Base-by-base conservation (phyloP, 257 asterid species). In the Nicotiana sylvestris region DNA sequence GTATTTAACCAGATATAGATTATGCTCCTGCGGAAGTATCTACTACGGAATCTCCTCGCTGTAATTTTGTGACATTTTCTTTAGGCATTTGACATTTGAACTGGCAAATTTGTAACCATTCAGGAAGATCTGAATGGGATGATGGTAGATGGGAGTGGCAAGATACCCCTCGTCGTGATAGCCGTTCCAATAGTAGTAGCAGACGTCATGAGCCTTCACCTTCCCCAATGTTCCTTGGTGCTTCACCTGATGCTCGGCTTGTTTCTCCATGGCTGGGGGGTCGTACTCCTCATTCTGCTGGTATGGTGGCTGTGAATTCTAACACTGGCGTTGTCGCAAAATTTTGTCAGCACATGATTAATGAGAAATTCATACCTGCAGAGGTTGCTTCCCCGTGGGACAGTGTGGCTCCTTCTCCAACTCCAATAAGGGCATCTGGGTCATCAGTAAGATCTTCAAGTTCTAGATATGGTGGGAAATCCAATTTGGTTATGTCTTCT, bases 81-180 rank as follows among this genome's bases (percentile, higher is more conserved):
- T 51, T 49, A 83, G 83, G 85, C 78, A 76, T 83, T 81, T 76
- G 39, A 33, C n/a, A 32, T 25, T 58, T 64, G 37, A 72, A 15
- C 80, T 76, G 46, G 64, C 25, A 85, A 65, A 67, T 81, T 61
- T 65, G 58, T 30, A 13, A 53, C 37, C 74, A 81, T 89, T 84
- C 90, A 94, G 99, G 91, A 69, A 92, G 93, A 87, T 94, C 97
- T 86, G 95, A 94, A 61, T 96, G 99, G 99, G 98, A 96, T 87
- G 97, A 96, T 85, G 97, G 98, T 78, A 90, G 91, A 82, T 94
- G 98, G 98, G 98, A 96, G 85, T 94, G 99, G 99, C 93, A 91
- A 88, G 98, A 94, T 82, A 83, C 94, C 74, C 98, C 98, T 62
- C 90, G 88, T 46, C 93, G 91, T 5, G 97, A 92, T 82, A 87